A percentile compares a stretch with the other conserved stretches of the same genome.
These are phyloP conservation scores for Venturia asperata DNA, from an alignment of 2,329 filamentous ascomycete genomes.

Conservation along the genomic window DNA sequence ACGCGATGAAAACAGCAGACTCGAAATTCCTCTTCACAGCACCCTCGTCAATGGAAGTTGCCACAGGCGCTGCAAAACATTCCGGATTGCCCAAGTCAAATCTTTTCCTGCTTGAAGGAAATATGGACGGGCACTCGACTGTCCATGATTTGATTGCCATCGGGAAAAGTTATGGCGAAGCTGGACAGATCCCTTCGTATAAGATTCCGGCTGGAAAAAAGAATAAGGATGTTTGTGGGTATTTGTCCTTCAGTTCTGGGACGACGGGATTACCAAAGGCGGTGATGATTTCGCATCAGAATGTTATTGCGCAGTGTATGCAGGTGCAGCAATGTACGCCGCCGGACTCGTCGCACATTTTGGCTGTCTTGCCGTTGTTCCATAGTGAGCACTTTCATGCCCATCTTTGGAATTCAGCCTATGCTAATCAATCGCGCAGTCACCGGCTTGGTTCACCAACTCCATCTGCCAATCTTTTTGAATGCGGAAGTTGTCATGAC, in stretches of 20 bases:
- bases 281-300: constrained; percentile 48
- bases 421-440: constrained; percentile 26
- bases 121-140: constrained; percentile 44
- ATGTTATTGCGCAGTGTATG: constrained; percentile 54
- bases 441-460: constrained; percentile 54
- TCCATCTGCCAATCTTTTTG: constrained; percentile 55
- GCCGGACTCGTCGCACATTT: constrained; percentile 42
- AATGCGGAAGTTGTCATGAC: constrained; percentile 63
- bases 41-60: constrained; percentile 48
- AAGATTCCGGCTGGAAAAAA: constrained; percentile 46
- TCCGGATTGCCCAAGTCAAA: constrained; percentile 47
- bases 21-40: constrained; percentile 54
- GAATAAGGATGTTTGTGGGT: constrained; percentile 50
- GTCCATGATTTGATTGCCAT: constrained; percentile 41
- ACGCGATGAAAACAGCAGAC: constrained; percentile 52
- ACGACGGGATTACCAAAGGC: constrained; percentile 47
- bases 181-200: constrained; percentile 42
- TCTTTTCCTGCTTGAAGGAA: constrained; percentile 52
- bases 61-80: constrained; percentile 46
- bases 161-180: constrained; percentile 37
- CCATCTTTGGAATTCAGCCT: not conserved
- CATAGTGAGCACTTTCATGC: constrained; percentile 38
- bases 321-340: constrained; percentile 51
- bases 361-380: constrained; percentile 54
- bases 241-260: constrained; percentile 45